Percentiles rank a stretch among this genome's conserved stretches.
Evolutionary conservation across 139 green algal species (phyloP).

Genomic region (Yamagishiella unicocca): DNA sequence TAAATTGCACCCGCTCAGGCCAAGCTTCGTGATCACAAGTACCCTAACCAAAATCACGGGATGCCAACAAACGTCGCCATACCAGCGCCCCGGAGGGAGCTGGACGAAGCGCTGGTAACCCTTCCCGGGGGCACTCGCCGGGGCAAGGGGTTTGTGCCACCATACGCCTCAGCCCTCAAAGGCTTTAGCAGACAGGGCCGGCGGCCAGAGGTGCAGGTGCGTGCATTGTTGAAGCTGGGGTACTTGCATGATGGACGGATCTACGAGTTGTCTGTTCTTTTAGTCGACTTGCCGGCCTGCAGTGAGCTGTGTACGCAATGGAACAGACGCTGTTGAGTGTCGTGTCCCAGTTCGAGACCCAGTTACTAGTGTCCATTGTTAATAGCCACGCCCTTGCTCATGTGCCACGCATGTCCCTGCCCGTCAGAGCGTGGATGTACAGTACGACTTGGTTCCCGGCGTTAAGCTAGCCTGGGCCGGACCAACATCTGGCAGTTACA

Average conservation of each 20-base stretch:
- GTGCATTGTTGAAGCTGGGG: no score
- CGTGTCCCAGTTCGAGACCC: no score
- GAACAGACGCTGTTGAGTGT: no score
- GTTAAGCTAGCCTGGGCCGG: conserved; percentile 21
- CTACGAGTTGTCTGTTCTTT: neutral
- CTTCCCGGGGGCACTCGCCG: neutral
- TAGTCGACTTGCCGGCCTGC: no score
- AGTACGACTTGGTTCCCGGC: conserved; percentile 40
- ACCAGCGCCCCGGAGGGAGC: neutral
- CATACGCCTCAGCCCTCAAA: neutral
- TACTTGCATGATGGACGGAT: no score
- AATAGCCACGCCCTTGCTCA: no score
- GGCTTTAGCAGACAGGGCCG: conserved; percentile 31
- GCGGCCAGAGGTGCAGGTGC: conserved; percentile 9
- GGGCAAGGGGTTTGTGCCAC: neutral
- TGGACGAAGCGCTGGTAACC: conserved; percentile 2
- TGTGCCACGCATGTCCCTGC: no score
- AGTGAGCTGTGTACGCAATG: no score
- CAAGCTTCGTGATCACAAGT: conserved; percentile 43
- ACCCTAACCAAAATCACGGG: conserved; percentile 37
- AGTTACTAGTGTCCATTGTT: no score
- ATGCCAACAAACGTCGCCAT: neutral
- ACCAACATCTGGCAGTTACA: neutral
- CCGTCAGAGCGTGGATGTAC: conserved; percentile 24
- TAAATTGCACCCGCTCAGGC: neutral